Conservation (phyloP, 1,284 basidiomycete species). For the Malassezia nana region DNA sequence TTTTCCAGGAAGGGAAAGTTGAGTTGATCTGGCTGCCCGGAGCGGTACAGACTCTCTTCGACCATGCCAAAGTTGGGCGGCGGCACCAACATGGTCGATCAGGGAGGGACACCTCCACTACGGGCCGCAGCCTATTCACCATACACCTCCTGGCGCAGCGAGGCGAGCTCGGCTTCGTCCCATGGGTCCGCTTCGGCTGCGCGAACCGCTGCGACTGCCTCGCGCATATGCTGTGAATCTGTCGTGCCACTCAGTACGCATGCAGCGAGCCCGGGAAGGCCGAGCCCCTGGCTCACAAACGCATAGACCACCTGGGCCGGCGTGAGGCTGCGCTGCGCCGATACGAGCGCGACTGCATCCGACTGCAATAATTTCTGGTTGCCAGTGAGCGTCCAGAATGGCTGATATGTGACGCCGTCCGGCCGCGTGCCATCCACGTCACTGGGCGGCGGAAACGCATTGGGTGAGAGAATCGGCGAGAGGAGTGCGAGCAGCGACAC, state of each 20-base stretch:
- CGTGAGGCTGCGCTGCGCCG: conserved; percentile 22
- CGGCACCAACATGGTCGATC: conserved; percentile 51
- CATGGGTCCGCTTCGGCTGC: conserved; percentile 7
- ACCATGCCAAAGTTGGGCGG: conserved; percentile 54
- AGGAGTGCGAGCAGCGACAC: conserved; percentile 37
- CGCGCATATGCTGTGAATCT: conserved; percentile 30
- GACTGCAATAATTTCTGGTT: conserved; percentile 29
- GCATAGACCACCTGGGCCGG: conserved; percentile 36
- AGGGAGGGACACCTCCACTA: conserved; percentile 6
- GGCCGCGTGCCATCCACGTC: neutral
- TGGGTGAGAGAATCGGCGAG: conserved; percentile 31
- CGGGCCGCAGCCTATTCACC: conserved; percentile 25
- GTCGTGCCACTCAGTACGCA: conserved; percentile 36
- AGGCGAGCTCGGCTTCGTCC: conserved; percentile 22
- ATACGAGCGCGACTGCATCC: conserved; percentile 22
- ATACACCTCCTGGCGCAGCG: conserved; percentile 32
- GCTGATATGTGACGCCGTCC: conserved; percentile 30
- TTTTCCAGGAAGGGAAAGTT: conserved; percentile 55
- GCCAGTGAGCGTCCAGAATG: conserved; percentile 45
- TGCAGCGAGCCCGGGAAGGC: conserved; percentile 26
- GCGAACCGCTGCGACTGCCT: conserved; percentile 24
- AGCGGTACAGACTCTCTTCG: conserved; percentile 54
- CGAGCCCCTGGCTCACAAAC: conserved; percentile 31
- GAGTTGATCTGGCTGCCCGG: conserved; percentile 53
- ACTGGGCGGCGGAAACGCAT: conserved; percentile 23